Evolutionary conservation across 1,284 basidiomycete genomes (phyloP).

Genomic region (Ustilago xerochloae): DNA sequence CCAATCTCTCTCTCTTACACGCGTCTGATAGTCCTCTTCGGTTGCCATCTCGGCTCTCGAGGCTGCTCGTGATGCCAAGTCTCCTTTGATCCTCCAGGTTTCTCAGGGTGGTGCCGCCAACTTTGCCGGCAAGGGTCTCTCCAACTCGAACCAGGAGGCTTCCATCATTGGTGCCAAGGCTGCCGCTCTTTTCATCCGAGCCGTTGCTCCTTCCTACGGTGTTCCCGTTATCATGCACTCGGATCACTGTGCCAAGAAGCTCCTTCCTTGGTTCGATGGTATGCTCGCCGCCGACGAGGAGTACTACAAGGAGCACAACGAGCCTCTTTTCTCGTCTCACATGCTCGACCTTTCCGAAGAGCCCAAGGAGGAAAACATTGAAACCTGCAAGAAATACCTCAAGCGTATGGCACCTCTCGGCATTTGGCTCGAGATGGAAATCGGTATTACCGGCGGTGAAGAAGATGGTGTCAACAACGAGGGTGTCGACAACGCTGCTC

Average conservation of each 20-base stretch:
- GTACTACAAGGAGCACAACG: slow-evolving; percentile 87
- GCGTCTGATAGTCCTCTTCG: slow-evolving; percentile 51
- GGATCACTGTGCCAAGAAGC: slow-evolving; percentile 98
- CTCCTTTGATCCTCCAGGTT: slow-evolving; percentile 96
- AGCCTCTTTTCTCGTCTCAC: slow-evolving; percentile 97
- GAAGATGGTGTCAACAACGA: slow-evolving; percentile 88
- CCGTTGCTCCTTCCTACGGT: slow-evolving; percentile 75
- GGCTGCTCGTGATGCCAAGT: slow-evolving; percentile 79
- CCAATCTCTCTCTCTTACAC: not conserved
- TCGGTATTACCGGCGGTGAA: slow-evolving; percentile 99
- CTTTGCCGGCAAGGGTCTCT: slow-evolving; percentile 95
- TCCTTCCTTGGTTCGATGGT: slow-evolving; percentile 98
- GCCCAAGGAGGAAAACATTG: slow-evolving; percentile 96
- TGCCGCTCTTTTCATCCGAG: slow-evolving; percentile 89
- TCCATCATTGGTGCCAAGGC: slow-evolving; percentile 91
- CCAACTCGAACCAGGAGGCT: slow-evolving; percentile 96
- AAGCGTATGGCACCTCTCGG: slow-evolving; percentile 88
- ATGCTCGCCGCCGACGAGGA: slow-evolving; percentile 97
- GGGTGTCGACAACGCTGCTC: slow-evolving; percentile 87
- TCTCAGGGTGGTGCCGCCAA: slow-evolving; percentile 97
- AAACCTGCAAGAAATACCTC: slow-evolving; percentile 93
- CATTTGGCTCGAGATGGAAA: slow-evolving; percentile 99
- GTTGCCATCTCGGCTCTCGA: slow-evolving; percentile 66
- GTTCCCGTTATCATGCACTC: slow-evolving; percentile 94
- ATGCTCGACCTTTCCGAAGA: slow-evolving; percentile 99